phyloP scores from a whole-genome alignment of 2,329 filamentous ascomycete species.

The Penicillium frequentans region DNA sequence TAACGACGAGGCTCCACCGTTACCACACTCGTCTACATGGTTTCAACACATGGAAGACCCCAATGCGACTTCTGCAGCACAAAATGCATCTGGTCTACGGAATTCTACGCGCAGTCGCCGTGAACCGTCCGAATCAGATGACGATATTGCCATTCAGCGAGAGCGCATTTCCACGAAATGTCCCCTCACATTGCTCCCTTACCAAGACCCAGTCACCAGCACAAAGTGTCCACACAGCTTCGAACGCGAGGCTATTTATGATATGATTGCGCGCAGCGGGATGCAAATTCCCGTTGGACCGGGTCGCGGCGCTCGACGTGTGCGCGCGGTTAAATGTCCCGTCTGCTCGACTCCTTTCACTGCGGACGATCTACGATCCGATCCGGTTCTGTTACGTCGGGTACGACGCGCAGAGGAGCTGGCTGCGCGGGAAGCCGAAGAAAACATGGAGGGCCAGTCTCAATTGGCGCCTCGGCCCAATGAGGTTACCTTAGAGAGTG shows the following conservation, averaged over 20 bases:
- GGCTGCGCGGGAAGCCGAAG: slow-evolving; percentile 29
- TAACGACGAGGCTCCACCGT: slow-evolving; percentile 52
- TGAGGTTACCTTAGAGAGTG: slow-evolving; percentile 33
- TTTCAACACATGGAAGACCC: slow-evolving; percentile 54
- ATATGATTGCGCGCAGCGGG: slow-evolving; percentile 42
- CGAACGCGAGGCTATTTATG: slow-evolving; percentile 47
- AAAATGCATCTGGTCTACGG: neutral
- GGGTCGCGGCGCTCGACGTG: slow-evolving; percentile 17
- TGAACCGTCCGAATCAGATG: slow-evolving; percentile 33
- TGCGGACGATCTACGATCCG: slow-evolving; percentile 38
- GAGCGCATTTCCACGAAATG: slow-evolving; percentile 50
- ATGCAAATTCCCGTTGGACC: slow-evolving; percentile 25
- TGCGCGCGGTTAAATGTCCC: slow-evolving; percentile 40
- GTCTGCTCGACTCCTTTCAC: slow-evolving; percentile 43
- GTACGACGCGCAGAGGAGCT: slow-evolving; percentile 36
- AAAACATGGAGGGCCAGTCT: slow-evolving; percentile 25
- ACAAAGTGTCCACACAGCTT: slow-evolving; percentile 53
- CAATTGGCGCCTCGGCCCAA: slow-evolving; percentile 14
- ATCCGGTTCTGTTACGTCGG: slow-evolving; percentile 41
- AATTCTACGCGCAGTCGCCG: slow-evolving; percentile 2
- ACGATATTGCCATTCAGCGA: slow-evolving; percentile 48
- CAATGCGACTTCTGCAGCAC: neutral
- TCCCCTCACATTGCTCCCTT: slow-evolving; percentile 48
- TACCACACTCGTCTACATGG: slow-evolving; percentile 62
- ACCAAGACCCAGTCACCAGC: slow-evolving; percentile 49